phyloP scores from a whole-genome alignment of 306 rosid species.

The Cajanus cajan region DNA sequence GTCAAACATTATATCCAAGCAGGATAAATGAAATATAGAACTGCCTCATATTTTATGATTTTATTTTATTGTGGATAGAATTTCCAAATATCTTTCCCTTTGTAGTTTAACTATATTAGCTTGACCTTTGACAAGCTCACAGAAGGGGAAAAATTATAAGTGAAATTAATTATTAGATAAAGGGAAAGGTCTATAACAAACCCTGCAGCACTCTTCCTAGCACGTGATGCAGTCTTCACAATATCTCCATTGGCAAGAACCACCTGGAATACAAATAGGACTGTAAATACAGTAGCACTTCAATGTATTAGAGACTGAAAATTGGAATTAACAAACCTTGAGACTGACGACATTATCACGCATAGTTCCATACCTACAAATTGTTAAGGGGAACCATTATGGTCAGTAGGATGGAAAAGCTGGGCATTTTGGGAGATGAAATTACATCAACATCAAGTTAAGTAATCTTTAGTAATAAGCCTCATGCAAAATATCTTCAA shows the following conservation, averaged over 20 bases:
- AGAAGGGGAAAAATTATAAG: slow-evolving; percentile 1
- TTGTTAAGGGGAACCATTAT: slow-evolving; percentile 45
- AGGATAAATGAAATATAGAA: not conserved
- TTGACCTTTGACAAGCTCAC: not conserved
- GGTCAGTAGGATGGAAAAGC: slow-evolving; percentile 22
- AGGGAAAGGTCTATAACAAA: slow-evolving; percentile 36
- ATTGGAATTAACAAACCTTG: slow-evolving; percentile 53
- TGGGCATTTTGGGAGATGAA: not conserved
- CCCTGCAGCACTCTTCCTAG: slow-evolving; percentile 98
- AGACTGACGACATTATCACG: slow-evolving; percentile 92
- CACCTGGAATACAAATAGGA: slow-evolving; percentile 52
- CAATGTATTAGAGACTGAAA: slow-evolving; percentile 14
- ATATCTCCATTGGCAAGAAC: slow-evolving; percentile 92
- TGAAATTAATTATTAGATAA: slow-evolving; percentile 23
- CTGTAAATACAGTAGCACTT: slow-evolving; percentile 30
- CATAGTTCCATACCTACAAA: slow-evolving; percentile 96
- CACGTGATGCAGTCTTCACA: slow-evolving; percentile 95
- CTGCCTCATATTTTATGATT: not conserved
- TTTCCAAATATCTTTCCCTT: not conserved
- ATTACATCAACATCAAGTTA: slow-evolving; percentile 8
- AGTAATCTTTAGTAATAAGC: slow-evolving; percentile 12
- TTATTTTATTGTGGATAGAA: not conserved
- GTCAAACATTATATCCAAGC: slow-evolving; percentile 1
- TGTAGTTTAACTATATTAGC: not conserved
- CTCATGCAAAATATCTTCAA: slow-evolving; percentile 1